Percentiles rank a stretch among this genome's conserved stretches.
Conservation (phyloP, 352 stramenopile species). For the Pythium folliculosum region DNA sequence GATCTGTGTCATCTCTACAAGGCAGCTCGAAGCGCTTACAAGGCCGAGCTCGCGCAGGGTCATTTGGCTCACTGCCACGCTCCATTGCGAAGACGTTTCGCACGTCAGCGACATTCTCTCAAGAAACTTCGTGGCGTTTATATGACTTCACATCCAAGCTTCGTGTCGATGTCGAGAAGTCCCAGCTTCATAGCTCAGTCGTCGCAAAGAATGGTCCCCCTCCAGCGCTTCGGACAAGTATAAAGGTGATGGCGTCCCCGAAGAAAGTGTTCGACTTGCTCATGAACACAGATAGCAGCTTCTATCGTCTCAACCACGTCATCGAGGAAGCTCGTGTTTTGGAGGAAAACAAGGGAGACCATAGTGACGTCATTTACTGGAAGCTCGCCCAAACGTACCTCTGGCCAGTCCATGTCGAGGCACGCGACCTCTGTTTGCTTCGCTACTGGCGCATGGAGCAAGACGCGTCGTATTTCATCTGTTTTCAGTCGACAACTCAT, state of each 20-base stretch:
- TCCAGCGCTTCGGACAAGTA: constrained; percentile 68
- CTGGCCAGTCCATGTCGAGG: constrained; percentile 68
- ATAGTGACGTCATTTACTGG: constrained; percentile 84
- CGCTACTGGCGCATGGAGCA: constrained; percentile 85
- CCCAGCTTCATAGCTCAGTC: constrained; percentile 41
- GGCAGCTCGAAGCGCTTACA: constrained; percentile 15
- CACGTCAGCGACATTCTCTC: constrained; percentile 75
- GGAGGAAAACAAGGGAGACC: constrained; percentile 62
- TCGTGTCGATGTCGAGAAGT: constrained; percentile 67
- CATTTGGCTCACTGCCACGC: constrained; percentile 70
- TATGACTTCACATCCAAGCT: constrained; percentile 78
- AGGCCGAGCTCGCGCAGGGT: constrained; percentile 45
- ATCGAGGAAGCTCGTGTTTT: constrained; percentile 63
- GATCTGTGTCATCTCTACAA: constrained; percentile 18
- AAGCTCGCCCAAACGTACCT: constrained; percentile 65
- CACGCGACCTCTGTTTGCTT: constrained; percentile 74
- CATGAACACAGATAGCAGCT: constrained; percentile 66
- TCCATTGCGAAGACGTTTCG: constrained; percentile 81
- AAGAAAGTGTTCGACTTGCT: constrained; percentile 80
- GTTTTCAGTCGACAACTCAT: constrained; percentile 84
- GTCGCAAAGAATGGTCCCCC: constrained; percentile 35
- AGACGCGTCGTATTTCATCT: constrained; percentile 83
- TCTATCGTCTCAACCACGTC: constrained; percentile 79
- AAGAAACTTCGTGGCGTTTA: constrained; percentile 72
- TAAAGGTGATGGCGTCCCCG: constrained; percentile 67